A percentile compares a stretch with the other conserved stretches of the same genome.
Evolutionary conservation across 176 grass and related monocot genomes (phyloP).

Genomic region (Hordeum marinum): DNA sequence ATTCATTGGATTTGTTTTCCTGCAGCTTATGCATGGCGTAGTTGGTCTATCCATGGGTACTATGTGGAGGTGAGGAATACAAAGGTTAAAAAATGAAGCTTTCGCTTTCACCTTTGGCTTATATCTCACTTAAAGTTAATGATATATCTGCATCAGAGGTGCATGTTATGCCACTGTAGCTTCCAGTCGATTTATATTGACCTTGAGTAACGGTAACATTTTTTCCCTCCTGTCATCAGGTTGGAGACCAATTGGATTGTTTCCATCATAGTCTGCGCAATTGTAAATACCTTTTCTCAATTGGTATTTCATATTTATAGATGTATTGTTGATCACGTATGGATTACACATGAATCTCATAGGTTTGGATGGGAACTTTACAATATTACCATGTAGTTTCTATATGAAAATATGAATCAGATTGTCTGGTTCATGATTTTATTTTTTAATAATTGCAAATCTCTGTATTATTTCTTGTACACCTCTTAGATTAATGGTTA

Average conservation of each 20-base stretch:
- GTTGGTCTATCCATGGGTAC: constrained; percentile 90
- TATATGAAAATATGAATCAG: not conserved
- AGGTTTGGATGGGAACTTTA: not conserved
- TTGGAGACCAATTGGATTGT: constrained; percentile 62
- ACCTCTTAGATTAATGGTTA: not conserved
- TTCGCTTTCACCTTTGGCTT: constrained; percentile 7
- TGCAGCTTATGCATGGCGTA: constrained; percentile 93
- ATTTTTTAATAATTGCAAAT: not conserved
- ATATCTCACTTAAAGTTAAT: not conserved
- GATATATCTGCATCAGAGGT: constrained; percentile 5
- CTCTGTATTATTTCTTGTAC: not conserved
- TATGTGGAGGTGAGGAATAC: constrained; percentile 77
- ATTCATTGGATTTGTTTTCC: constrained; percentile 13
- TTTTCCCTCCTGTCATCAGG: constrained; percentile 37
- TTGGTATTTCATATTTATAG: constrained; percentile 25
- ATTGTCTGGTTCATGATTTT: not conserved
- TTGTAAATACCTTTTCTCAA: constrained; percentile 48
- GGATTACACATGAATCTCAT: not conserved
- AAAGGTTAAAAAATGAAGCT: constrained; percentile 1
- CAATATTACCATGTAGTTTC: not conserved
- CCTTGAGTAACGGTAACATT: not conserved
- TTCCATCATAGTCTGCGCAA: constrained; percentile 78
- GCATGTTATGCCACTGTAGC: not conserved
- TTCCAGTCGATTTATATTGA: constrained; percentile 7
- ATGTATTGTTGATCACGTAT: not conserved